Conservation (phyloP, 2,329 filamentous ascomycete genomes). For the Hypoxylon sp. region DNA sequence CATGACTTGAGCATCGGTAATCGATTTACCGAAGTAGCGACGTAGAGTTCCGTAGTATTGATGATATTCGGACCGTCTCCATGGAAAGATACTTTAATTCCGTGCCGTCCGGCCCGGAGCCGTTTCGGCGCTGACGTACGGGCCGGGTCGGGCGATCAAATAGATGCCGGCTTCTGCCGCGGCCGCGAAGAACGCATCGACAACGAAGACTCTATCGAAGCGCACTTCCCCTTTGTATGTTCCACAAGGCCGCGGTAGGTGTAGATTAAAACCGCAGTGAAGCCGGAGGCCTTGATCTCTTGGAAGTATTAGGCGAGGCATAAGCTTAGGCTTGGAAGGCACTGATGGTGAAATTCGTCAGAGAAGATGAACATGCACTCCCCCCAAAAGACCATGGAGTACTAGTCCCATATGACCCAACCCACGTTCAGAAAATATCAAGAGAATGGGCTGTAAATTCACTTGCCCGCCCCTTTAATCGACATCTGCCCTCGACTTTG, state of each 20-base stretch:
- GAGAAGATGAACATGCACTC: constrained; percentile 79
- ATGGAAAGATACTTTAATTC: constrained; percentile 70
- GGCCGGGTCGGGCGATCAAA: constrained; percentile 76
- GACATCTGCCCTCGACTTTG: constrained; percentile 4
- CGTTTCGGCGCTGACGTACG: constrained; percentile 82
- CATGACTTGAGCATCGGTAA: constrained; percentile 82
- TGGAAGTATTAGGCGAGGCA: constrained; percentile 79
- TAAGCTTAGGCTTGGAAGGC: constrained; percentile 59
- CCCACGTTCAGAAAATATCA: constrained; percentile 15
- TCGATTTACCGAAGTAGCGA: constrained; percentile 69
- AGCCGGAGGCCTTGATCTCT: constrained; percentile 83
- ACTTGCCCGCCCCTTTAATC: constrained; percentile 17
- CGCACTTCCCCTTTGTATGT: constrained; percentile 76
- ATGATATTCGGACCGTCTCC: constrained; percentile 72
- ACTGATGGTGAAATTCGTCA: constrained; percentile 79
- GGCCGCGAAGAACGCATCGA: constrained; percentile 80
- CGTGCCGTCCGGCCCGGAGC: constrained; percentile 83
- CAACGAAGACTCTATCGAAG: constrained; percentile 76
- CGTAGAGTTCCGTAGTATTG: constrained; percentile 73
- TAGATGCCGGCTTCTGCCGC: constrained; percentile 81
- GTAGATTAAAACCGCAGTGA: constrained; percentile 83
- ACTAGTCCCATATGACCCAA: constrained; percentile 76
- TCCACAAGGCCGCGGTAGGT: constrained; percentile 81
- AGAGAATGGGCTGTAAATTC: neutral
- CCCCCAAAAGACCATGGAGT: constrained; percentile 77